These are phyloP conservation scores for Mycena filopes DNA, from an alignment of 768 basidiomycete species.

Conservation along the genomic window DNA sequence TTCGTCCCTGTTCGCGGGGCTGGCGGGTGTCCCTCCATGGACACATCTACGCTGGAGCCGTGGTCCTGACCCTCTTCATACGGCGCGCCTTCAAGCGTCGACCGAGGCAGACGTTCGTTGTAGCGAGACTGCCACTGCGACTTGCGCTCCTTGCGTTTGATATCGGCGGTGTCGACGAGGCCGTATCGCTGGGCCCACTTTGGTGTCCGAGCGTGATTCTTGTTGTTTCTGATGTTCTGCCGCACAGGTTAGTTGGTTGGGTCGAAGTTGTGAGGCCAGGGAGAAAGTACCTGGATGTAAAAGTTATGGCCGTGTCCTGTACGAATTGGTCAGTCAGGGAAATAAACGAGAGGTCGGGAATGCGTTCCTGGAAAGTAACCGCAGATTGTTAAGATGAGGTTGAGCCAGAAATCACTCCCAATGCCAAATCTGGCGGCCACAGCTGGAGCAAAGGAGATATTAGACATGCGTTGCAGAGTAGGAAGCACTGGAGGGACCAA, in stretches of 20 bases:
- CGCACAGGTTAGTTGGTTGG: conserved; percentile 5
- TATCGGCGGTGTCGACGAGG: conserved; percentile 83
- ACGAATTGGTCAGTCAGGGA: conserved; percentile 12
- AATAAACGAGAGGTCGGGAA: conserved; percentile 21
- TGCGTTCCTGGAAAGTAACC: conserved; percentile 87
- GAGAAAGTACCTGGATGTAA: conserved; percentile 77
- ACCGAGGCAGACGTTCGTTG: conserved; percentile 79
- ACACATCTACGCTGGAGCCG: conserved; percentile 54
- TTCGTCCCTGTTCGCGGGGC: conserved; percentile 50
- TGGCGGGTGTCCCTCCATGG: conserved; percentile 45
- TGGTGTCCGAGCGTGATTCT: conserved; percentile 91
- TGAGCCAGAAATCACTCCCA: conserved; percentile 91
- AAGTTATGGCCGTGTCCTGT: conserved; percentile 92
- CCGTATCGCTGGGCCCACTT: conserved; percentile 95
- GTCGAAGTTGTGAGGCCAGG: neutral
- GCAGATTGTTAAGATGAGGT: conserved; percentile 86
- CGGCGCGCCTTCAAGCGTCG: conserved; percentile 75
- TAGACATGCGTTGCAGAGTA: conserved; percentile 5
- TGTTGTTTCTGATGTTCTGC: conserved; percentile 97
- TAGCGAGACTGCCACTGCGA: conserved; percentile 91
- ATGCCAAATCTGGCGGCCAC: conserved; percentile 95
- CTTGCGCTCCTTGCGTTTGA: conserved; percentile 80
- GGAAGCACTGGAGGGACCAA: conserved; percentile 68
- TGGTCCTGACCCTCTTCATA: conserved; percentile 84
- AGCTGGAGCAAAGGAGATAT: conserved; percentile 58